phyloP scores from a whole-genome alignment of 2,329 filamentous ascomycete genomes.

The Stenocarpella maydis region DNA sequence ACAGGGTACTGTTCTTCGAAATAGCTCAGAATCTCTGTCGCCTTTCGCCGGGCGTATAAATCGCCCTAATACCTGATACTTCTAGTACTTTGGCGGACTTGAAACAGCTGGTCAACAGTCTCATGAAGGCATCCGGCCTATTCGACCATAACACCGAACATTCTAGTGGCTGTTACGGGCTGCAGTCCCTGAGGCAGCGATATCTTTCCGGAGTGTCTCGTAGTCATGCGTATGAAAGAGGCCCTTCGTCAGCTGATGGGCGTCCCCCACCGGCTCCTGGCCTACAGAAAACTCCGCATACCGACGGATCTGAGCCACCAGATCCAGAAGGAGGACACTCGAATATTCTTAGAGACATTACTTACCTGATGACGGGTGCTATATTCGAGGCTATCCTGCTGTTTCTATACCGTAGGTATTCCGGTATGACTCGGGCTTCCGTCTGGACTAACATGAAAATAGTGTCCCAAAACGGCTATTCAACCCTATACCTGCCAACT shows the following conservation, averaged over 20 bases:
- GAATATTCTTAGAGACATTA: not conserved
- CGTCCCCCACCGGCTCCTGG: not conserved
- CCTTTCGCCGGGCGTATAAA: not conserved
- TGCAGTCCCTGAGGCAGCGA: not conserved
- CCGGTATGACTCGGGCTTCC: not conserved
- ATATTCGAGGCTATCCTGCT: not conserved
- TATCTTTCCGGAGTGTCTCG: not conserved
- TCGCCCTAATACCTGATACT: no score
- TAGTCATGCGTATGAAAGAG: not conserved
- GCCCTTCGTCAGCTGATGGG: not conserved
- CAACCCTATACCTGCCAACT: not conserved
- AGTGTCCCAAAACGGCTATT: not conserved
- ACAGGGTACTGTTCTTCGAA: rapidly evolving
- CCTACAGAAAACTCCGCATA: not conserved
- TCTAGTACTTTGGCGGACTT: not conserved
- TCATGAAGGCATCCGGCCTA: not conserved
- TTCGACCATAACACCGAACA: not conserved
- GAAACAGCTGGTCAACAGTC: not conserved
- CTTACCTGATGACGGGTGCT: not conserved
- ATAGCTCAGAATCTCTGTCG: not conserved
- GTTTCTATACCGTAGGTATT: not conserved
- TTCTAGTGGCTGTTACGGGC: not conserved
- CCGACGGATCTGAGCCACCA: not conserved
- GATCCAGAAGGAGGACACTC: not conserved
- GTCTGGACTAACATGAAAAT: not conserved